phyloP scores from a whole-genome alignment of 495 filamentous ascomycete genomes.

The Cetradonia linearis region DNA sequence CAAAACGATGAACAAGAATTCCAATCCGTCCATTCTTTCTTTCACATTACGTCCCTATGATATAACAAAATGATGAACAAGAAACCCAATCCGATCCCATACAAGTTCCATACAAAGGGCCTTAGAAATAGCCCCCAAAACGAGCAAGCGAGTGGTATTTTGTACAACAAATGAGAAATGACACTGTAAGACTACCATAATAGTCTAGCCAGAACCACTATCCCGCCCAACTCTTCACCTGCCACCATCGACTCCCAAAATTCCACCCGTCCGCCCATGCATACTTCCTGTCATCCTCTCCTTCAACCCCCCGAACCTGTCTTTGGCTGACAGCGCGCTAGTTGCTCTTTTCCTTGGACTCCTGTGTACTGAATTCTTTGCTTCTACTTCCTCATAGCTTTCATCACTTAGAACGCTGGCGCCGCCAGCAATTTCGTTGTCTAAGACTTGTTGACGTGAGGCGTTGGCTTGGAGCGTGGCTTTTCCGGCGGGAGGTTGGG shows the following conservation, averaged over 20 bases:
- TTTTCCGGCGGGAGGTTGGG: conserved; percentile 23
- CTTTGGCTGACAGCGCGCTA: conserved; percentile 20
- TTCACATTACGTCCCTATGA: too few relatives aligned
- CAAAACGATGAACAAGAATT: too few relatives aligned
- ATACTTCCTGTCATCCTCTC: conserved; percentile 23
- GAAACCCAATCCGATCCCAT: too few relatives aligned
- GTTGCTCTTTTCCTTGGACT: conserved; percentile 19
- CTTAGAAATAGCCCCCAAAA: too few relatives aligned
- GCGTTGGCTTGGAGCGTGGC: conserved; percentile 25
- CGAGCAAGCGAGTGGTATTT: conserved; percentile 6
- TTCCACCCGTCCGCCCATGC: conserved; percentile 21
- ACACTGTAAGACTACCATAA: not conserved
- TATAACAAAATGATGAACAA: too few relatives aligned
- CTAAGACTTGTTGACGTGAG: conserved; percentile 26
- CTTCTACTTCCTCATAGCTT: conserved; percentile 23
- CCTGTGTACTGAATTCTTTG: conserved; percentile 10
- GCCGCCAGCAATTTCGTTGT: conserved; percentile 22
- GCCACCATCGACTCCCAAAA: conserved; percentile 20
- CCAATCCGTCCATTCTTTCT: too few relatives aligned
- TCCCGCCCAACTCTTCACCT: conserved; percentile 11
- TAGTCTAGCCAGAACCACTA: not conserved
- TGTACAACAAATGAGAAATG: conserved; percentile 12
- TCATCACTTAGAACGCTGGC: conserved; percentile 19
- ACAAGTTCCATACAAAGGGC: too few relatives aligned
- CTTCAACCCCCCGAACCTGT: conserved; percentile 23